Evolutionary conservation across 768 basidiomycete genomes (phyloP), one percentile per base, ranked within the genome.

Genomic region (Wakefieldia striispora): DNA sequence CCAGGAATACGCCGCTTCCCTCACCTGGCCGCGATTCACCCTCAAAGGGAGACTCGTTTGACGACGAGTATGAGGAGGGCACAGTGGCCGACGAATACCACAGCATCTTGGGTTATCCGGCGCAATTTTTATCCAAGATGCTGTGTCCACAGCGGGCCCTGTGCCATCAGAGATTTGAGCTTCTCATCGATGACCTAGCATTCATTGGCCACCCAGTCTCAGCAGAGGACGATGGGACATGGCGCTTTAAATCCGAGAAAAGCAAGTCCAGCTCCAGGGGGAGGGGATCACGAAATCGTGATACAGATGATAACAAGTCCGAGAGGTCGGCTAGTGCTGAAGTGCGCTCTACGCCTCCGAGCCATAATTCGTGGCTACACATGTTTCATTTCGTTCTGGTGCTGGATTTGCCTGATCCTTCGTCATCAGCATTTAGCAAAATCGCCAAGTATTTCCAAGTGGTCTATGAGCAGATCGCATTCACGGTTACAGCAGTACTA

Each of bases 161-260:
- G 67, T 97, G 93, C 60, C 92, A 99, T 68, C 90, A 92, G 66
- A 91, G 91, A 61, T 97, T 97, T 63, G 93, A 95, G 65, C 79
- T 99, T 26, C 70, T 91, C 35, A 86, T 97, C 21, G 94, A 98
- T 63, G 86, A 94, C 59, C 76, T 98, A 21, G 90, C 84, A 6
- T 98, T 97, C 66, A 77, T 97, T 38, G 97, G 97, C 0, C 95
- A 98, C 66, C 97, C 95, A 2, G 93, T 97, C 3, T 89, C 87
- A 62, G 81, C 80, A 11, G 86, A 89, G 45, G 60, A 73, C 24
- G 84, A 86, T 56, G 89, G 86, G 1, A 73, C 63, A 13, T 94
- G 94, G 92, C 73, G 74, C 35, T 90, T 90, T 65, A 82, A 78
- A 61, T 72, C 74, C n/a, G 86, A 87, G 58, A 82, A 78, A 55